phyloP scores from a whole-genome alignment of 164 flowering plant species.

The Saururus chinensis region DNA sequence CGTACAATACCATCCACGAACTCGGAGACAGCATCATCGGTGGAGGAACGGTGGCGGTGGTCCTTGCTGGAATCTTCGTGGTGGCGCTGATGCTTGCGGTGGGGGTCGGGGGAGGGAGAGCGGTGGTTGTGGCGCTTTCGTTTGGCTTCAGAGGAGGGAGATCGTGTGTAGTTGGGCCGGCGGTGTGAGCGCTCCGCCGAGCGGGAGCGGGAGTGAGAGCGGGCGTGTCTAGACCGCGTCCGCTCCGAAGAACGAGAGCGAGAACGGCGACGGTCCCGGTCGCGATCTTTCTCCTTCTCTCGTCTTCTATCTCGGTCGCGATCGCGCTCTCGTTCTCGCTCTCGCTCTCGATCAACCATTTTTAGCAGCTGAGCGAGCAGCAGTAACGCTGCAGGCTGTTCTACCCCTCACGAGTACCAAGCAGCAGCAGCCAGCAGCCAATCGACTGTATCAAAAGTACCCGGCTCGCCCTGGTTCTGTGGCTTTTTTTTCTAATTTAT shows the following conservation, averaged over 20 bases:
- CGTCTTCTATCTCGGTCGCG: slow-evolving; percentile 17
- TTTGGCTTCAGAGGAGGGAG: slow-evolving; percentile 40
- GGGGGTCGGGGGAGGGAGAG: slow-evolving; percentile 39
- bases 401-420: too few relatives aligned
- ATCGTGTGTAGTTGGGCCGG: slow-evolving; percentile 28
- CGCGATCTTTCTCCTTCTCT: slow-evolving; percentile 15
- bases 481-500: too few relatives aligned
- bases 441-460: too few relatives aligned
- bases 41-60: slow-evolving; percentile 11
- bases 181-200: slow-evolving; percentile 37
- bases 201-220: slow-evolving; percentile 28
- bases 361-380: too few relatives aligned
- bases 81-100: slow-evolving; percentile 22
- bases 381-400: too few relatives aligned
- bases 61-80: slow-evolving; percentile 25
- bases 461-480: too few relatives aligned
- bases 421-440: too few relatives aligned
- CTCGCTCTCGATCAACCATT: too few relatives aligned
- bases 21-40: slow-evolving; percentile 22
- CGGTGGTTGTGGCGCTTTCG: slow-evolving; percentile 29
- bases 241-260: slow-evolving; percentile 52
- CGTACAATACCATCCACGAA: slow-evolving; percentile 41
- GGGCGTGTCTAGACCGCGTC: slow-evolving; percentile 28
- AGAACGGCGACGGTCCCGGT: slow-evolving; percentile 34
- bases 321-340: not conserved